Evolutionary conservation across 805 yeast genomes (phyloP), one percentile per base, ranked within the genome.

Genomic region (Zygosaccharomyces pseudorouxii): DNA sequence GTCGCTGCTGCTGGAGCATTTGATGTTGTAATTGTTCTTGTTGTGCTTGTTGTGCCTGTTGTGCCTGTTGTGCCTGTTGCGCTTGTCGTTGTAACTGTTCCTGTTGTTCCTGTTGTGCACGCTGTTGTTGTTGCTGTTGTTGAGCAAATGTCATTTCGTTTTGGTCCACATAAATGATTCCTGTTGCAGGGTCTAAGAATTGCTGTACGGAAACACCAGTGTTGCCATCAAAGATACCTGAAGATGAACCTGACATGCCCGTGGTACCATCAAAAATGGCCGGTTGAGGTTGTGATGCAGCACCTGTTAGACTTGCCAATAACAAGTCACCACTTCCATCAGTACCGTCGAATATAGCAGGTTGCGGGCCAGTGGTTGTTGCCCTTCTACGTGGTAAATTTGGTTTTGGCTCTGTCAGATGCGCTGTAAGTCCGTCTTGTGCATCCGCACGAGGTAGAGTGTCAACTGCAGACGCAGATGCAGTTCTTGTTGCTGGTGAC

Each of bases 101-200:
- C 36, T 36, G 63, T 37, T 38, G 59, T 23, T 42, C 54, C 35
- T 33, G 56, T 31, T 46, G 53, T 18, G 35, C 12, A 18, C 28
- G 35, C 10, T 41, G 36, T 29, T 42, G 55, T 16, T 45, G 62
- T 31, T 53, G 60, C 25, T 60, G 58, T 47, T 53, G 60, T 16
- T 51, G 19, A 3, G 61, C 59, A 12, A 45, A 36, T 38, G 47
- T 40, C 42, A 83, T 86, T 57, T 84, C 89, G 39, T 77, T 80
- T 9, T 81, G 75, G 58, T 85, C 90, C 30, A 84, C 78, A 56
- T 84, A 85, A 3, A 83, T 66, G 42, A 79, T 76, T 10, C 92
- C 90, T 0, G 89, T 82, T 6, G 76, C 70, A 2, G 89, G 89
- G 56, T 85, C 90, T 18, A 83, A 73, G 60, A 81, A 85, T 59